Base-by-base conservation (phyloP, 164 flowering plant species). In the Vitis riparia region DNA sequence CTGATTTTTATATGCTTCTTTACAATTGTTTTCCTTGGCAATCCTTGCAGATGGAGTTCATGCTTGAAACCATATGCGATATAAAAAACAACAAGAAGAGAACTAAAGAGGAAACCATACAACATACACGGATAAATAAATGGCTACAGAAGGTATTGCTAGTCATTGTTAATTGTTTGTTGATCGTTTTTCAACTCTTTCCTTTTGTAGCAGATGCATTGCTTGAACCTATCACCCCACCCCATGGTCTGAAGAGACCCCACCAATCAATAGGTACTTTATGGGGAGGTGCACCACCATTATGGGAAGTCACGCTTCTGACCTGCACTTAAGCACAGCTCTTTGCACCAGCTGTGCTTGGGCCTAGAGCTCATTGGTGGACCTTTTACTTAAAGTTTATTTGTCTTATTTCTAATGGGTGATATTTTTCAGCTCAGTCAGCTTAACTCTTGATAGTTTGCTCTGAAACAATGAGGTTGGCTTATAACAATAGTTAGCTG, bases 51-150 rank as follows among this genome's bases (percentile, higher is more conserved):
- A 91, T 96, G 97, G 97, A 91, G 63, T 91, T 89, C 79, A 93
- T 96, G 99, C 90, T 96, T 73, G 97, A 92, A 72, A 93, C 93
- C 73, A 96, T 96, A 76, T 81, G 76, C 67, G 98, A 93, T 63
- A 96, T 96, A 65, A 96, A 96, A 78, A 96, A 96, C 84, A 96
- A 96, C 75, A 96, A 89, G 68, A 90, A 78, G 75, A 85, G 80
- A 75, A 49, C 86, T 16, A 93, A 86, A 71, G 97, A 88, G 67
- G 98, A 93, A 68, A 64, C 89, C 62, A 73, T 76, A 50, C 95
- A 82, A 50, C 93, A 89, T 68, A 82, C 91, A 3, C 74, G 91
- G 68, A 82, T 93, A 62, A 96, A 91, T 80, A 96, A 91, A 81
- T 96, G 99, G 98, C 84, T 96, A 49, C 97, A 89, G 73, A 89